These are phyloP conservation scores for Cladophialophora chaetospira DNA, from an alignment of 2,329 filamentous ascomycete genomes.

Conservation along the genomic window DNA sequence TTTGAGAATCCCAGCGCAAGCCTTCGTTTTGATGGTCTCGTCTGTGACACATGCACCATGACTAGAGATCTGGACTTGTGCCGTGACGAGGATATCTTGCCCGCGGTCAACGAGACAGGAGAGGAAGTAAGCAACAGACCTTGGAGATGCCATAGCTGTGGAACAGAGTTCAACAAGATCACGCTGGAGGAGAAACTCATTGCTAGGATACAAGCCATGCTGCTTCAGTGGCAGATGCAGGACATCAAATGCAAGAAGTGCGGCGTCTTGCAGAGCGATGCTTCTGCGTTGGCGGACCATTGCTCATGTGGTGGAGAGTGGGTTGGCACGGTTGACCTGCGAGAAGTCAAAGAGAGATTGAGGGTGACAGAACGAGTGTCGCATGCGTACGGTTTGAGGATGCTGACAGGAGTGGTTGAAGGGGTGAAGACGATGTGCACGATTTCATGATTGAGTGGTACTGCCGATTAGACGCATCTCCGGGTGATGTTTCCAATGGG, in stretches of 20 bases:
- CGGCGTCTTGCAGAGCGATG: constrained; percentile 69
- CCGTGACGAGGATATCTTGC: constrained; percentile 79
- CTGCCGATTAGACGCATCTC: too few species aligned
- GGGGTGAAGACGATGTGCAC: constrained; percentile 57
- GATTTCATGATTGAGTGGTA: constrained; percentile 24
- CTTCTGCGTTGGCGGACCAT: constrained; percentile 80
- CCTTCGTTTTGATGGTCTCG: constrained; percentile 72
- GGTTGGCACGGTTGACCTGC: constrained; percentile 69
- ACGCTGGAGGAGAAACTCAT: constrained; percentile 82
- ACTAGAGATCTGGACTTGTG: constrained; percentile 89
- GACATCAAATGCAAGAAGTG: constrained; percentile 81
- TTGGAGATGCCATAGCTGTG: constrained; percentile 79
- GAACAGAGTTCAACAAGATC: constrained; percentile 73
- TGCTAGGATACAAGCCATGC: constrained; percentile 70
- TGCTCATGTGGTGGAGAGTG: constrained; percentile 90
- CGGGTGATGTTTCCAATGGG: too few species aligned
- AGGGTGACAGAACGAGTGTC: constrained; percentile 74
- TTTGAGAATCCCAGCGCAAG: constrained; percentile 83
- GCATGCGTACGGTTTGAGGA: constrained; percentile 74
- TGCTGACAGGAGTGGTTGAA: constrained; percentile 75
- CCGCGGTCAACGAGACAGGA: constrained; percentile 43
- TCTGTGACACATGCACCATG: constrained; percentile 88
- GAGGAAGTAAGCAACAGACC: constrained; percentile 44
- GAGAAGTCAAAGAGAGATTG: constrained; percentile 66
- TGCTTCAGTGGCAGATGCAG: constrained; percentile 82